Evolutionary conservation across 345 rosid genomes (phyloP).

Genomic region (Tarenaya hassleriana): DNA sequence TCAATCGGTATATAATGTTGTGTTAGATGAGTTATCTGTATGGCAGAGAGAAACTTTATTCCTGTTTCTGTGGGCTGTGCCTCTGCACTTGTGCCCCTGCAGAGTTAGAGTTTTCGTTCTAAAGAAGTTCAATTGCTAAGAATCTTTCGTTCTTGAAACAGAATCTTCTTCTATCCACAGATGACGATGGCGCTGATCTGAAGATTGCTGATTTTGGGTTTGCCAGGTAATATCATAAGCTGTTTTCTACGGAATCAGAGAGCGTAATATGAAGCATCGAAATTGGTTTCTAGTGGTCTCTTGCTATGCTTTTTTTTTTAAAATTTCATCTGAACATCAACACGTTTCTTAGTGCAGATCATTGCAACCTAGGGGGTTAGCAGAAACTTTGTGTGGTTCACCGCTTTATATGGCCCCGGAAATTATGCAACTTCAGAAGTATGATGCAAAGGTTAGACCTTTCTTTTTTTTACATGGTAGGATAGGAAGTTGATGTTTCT

Average conservation of each 20-base stretch:
- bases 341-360: constrained; percentile 47
- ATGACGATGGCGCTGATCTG: constrained; percentile 50
- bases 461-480: constrained; percentile 3
- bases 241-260: too few relatives aligned
- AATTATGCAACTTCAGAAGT: constrained; percentile 96
- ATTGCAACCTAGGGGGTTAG: constrained; percentile 84
- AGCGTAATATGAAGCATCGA: too few relatives aligned
- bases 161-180: constrained; percentile 91
- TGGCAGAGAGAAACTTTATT: too few relatives aligned
- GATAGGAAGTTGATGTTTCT: neutral
- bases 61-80: too few relatives aligned
- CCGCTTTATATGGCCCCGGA: constrained; percentile 99
- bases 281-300: too few relatives aligned
- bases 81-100: neutral
- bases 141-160: constrained; percentile 40
- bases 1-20: constrained; percentile 5
- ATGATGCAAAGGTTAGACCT: constrained; percentile 86
- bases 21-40: too few relatives aligned
- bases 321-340: constrained; percentile 14
- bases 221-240: constrained; percentile 60
- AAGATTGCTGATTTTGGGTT: constrained; percentile 99
- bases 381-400: constrained; percentile 97
- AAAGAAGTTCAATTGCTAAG: constrained; percentile 26
- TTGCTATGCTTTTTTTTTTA: neutral
- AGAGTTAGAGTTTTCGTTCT: neutral